Conservation (phyloP, 2,329 filamentous ascomycete species). For the Massarina eburnea region DNA sequence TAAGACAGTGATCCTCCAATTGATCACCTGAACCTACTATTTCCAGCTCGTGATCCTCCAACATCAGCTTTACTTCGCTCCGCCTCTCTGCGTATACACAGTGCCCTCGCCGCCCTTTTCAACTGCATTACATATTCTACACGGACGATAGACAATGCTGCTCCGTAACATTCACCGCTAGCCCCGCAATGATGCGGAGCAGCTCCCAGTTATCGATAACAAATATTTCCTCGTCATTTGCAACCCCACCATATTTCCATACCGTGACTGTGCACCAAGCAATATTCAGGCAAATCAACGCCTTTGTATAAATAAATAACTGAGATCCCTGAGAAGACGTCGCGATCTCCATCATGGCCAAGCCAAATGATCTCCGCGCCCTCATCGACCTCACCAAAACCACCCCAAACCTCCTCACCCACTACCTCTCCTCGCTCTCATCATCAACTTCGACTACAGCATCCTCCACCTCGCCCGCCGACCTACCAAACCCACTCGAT, state of each 20-base stretch:
- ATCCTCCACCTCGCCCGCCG: slow-evolving; percentile 16
- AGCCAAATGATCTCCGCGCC: slow-evolving; percentile 27
- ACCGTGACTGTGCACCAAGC: neutral
- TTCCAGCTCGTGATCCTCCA: no score
- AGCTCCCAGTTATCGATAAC: neutral
- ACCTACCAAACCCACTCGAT: slow-evolving; percentile 55
- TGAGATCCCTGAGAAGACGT: no score
- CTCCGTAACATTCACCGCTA: neutral
- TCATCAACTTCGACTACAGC: slow-evolving; percentile 10
- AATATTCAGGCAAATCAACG: no score
- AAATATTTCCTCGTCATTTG: neutral
- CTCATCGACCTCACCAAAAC: slow-evolving; percentile 40
- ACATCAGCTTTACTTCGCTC: no score
- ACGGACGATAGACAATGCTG: neutral
- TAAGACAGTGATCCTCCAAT: no score
- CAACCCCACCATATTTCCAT: neutral
- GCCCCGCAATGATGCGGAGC: neutral
- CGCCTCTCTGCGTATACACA: no score
- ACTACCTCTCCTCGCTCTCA: slow-evolving; percentile 38
- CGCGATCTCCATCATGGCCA: slow-evolving; percentile 15
- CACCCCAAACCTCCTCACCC: slow-evolving; percentile 38
- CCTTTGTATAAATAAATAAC: no score
- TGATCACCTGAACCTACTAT: no score
- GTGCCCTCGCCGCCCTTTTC: no score
- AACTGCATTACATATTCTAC: no score